Evolutionary conservation across 352 stramenopile species (phyloP), one percentile per base, ranked within the genome.

Genomic region (Thalassiosira allenii): DNA sequence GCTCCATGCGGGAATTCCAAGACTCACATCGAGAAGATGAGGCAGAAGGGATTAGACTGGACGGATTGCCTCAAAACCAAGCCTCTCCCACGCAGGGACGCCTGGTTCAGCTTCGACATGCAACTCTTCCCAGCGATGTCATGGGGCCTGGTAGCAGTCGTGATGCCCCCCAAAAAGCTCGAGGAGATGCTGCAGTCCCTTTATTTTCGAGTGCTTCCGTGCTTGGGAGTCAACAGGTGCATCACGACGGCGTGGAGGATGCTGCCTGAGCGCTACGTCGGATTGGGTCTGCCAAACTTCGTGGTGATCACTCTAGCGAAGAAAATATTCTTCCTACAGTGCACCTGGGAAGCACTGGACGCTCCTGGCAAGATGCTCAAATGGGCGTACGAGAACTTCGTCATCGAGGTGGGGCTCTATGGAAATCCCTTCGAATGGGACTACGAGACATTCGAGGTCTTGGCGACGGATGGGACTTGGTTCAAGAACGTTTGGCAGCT

Each of bases 401-500:
- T 68, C 2, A 34, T 79, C 3, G 52, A 61, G 17, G 49, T 79
- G 0, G 69, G 69, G 0, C 32, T 79, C 0, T 68, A 79, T 63
- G 59, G 34, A 0, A 49, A 65, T 37, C 20, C 41, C 0, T 44
- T 79, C 3, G 8, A 3, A 1, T 62, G n/a, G 8, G 23, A 25
- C 25, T 79, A 33, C 25, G 2, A 29, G 11, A 17, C n/a, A 1
- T 65, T 59, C 47, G 59, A 58, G 0, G 11, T 54, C 20, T 30
- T 71, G 1, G 49, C 32, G 0, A 59, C 47, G 0, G 11, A 30
- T 12, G 2, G 2, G 5, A 54, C 41, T 14, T 78, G 58, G 58
- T 79, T 68, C 11, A 34, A 65, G 22, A 47, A 64, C 30, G 12
- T 79, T 9, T 79, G 57, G 58, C 14, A 65, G 41, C 30, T 66